Evolutionary conservation across 305 asterid species (phyloP), one percentile per base, ranked within the genome.

Genomic region (Fraxinus sp.): DNA sequence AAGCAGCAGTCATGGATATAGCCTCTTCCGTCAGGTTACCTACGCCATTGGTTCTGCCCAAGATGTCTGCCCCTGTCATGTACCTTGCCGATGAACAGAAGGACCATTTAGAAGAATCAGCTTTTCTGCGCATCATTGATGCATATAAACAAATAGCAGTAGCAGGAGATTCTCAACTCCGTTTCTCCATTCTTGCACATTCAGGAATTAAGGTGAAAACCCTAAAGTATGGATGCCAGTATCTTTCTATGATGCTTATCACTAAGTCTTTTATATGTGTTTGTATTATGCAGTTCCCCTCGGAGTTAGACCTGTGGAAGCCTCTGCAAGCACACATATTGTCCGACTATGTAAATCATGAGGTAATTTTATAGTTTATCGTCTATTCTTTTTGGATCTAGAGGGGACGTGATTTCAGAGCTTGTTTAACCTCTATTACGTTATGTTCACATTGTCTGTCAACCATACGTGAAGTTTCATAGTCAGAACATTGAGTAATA

Each of bases 261-360:
- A 35, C 85, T 84, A 84, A 81, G 52, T 81, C 78, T 78, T 87
- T 70, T 81, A 83, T 14, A 57, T 89, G 86, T 85, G 70, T 82
- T 84, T 81, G 30, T 82, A 70, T 88, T 78, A 30, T 89, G 88
- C 92, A 96, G 99, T 93, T 91, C 88, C 97, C 99, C 13, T 86
- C 91, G 20, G 99, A 97, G 89, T 89, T 94, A 83, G 97, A 97
- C 85, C 97, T 98, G 4, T 97, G 97, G 97, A 94, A 93, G 88
- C 87, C 87, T 74, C 88, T 97, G 68, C 95, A 90, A 87, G 80
- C 88, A 14, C 98, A 94, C 84, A 91, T 97, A 86, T 77, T 91
- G 62, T 90, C 96, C 3, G 99, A 97, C 86, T 97, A 94, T 88
- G 86, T 89, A 76, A 94, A 90, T 85, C 93, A 91, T 78, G 98